Conservation (phyloP, 768 basidiomycete species). For the Roridomyces roridus region DNA sequence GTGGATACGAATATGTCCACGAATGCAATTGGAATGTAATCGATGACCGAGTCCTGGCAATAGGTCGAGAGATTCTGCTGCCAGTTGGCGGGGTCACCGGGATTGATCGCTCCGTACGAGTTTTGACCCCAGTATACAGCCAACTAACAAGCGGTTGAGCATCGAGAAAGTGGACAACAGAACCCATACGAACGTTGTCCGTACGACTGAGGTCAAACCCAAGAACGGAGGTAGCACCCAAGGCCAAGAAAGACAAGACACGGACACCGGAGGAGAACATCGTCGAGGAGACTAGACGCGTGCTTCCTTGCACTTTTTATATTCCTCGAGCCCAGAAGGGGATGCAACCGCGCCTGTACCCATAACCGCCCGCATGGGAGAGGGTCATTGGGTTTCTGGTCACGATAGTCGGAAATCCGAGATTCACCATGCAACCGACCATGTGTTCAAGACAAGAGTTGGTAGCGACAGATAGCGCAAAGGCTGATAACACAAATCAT, state of each 20-base stretch:
- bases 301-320: conserved; percentile 13
- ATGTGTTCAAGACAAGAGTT: conserved; percentile 1
- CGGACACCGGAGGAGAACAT: conserved; percentile 16
- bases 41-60: conserved; percentile 42
- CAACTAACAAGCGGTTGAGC: too few relatives aligned
- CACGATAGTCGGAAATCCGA: too few relatives aligned
- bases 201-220: conserved; percentile 20
- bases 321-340: conserved; percentile 9
- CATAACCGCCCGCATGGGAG: conserved; percentile 12
- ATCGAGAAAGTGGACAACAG: not conserved
- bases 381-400: too few relatives aligned
- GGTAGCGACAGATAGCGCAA: not conserved
- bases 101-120: conserved; percentile 59
- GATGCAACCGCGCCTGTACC: not conserved
- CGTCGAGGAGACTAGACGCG: conserved; percentile 1
- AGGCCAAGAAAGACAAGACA: conserved; percentile 11
- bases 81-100: conserved; percentile 47
- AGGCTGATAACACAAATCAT: conserved; percentile 17
- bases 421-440: too few relatives aligned
- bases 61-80: conserved; percentile 58
- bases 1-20: conserved; percentile 17
- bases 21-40: conserved; percentile 16
- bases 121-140: conserved; percentile 68
- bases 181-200: conserved; percentile 17
- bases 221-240: conserved; percentile 12